Evolutionary conservation across 2,329 filamentous ascomycete genomes (phyloP).

Genomic region (Fusarium sp.): DNA sequence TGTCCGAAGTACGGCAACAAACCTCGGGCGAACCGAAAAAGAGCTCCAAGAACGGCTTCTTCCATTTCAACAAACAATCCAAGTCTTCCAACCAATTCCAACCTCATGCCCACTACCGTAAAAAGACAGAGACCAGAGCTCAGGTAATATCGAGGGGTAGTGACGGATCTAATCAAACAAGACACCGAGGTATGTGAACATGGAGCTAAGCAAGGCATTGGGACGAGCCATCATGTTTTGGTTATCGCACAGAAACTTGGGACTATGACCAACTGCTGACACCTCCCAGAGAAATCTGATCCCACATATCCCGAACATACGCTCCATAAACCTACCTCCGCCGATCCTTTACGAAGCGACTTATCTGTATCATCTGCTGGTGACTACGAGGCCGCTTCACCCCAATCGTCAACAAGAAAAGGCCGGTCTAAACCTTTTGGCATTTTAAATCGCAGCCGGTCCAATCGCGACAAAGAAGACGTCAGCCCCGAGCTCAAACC

Average conservation of each 20-base stretch:
- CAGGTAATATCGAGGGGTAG: slow-evolving; percentile 55
- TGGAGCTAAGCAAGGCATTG: slow-evolving; percentile 27
- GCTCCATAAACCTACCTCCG: slow-evolving; percentile 55
- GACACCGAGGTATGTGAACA: slow-evolving; percentile 52
- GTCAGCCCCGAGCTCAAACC: slow-evolving; percentile 54
- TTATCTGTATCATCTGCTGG: slow-evolving; percentile 63
- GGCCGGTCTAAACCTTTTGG: slow-evolving; percentile 68
- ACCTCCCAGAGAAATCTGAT: slow-evolving; percentile 40
- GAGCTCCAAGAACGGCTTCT: slow-evolving; percentile 62
- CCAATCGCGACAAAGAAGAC: slow-evolving; percentile 63
- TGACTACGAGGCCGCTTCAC: slow-evolving; percentile 58
- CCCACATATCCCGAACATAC: slow-evolving; percentile 48
- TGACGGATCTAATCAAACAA: slow-evolving; percentile 48
- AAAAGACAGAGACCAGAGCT: slow-evolving; percentile 53
- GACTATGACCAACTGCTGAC: slow-evolving; percentile 40
- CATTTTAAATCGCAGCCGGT: slow-evolving; percentile 64
- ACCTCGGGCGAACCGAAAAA: slow-evolving; percentile 55
- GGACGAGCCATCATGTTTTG: slow-evolving; percentile 35
- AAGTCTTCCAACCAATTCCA: slow-evolving; percentile 55
- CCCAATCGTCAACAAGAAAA: slow-evolving; percentile 57
- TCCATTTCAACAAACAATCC: slow-evolving; percentile 62
- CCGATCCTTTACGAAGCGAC: slow-evolving; percentile 63
- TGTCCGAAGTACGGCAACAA: slow-evolving; percentile 23
- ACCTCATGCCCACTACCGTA: slow-evolving; percentile 41
- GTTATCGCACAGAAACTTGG: slow-evolving; percentile 20